Percentiles rank a stretch among this genome's conserved stretches.
Evolutionary conservation across 1,139 yeast species (phyloP).

Genomic region (Zygosaccharomyces sapae): DNA sequence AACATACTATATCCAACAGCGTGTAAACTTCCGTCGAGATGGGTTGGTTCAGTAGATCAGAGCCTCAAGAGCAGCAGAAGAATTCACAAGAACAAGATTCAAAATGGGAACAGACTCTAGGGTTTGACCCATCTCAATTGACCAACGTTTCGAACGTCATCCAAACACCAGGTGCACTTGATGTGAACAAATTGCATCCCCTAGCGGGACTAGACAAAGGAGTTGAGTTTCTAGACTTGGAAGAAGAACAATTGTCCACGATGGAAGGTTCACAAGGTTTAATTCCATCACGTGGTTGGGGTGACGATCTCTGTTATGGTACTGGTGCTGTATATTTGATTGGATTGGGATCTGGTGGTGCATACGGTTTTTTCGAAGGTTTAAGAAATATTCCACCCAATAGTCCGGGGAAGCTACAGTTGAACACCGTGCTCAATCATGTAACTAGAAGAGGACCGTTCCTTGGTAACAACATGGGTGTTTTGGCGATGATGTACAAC

Average conservation of each 20-base stretch:
- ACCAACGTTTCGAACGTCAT: conserved; percentile 61
- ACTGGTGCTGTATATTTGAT: conserved; percentile 89
- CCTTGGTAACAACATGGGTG: conserved; percentile 93
- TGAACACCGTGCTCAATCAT: conserved; percentile 86
- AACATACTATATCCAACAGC: no score
- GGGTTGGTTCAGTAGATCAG: conserved; percentile 45
- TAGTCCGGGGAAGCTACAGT: conserved; percentile 68
- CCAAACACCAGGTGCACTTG: conserved; percentile 59
- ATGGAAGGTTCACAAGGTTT: conserved; percentile 87
- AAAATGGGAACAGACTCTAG: conserved; percentile 39
- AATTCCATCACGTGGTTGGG: conserved; percentile 93
- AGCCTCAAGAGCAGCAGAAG: conserved; percentile 18
- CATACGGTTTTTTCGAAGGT: conserved; percentile 85
- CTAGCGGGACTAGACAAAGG: conserved; percentile 89
- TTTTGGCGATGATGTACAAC: conserved; percentile 83
- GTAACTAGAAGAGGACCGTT: conserved; percentile 94
- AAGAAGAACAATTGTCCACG: conserved; percentile 69
- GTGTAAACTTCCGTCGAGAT: background rate
- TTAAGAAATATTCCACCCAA: conserved; percentile 66
- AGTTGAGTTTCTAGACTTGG: conserved; percentile 84
- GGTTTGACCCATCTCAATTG: conserved; percentile 66
- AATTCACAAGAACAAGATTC: conserved; percentile 23
- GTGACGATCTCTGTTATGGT: conserved; percentile 95
- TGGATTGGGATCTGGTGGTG: conserved; percentile 82
- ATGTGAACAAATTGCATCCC: conserved; percentile 79